Base-by-base conservation (phyloP, 2,329 filamentous ascomycete genomes). In the Beauveria scarabaeidicola region DNA sequence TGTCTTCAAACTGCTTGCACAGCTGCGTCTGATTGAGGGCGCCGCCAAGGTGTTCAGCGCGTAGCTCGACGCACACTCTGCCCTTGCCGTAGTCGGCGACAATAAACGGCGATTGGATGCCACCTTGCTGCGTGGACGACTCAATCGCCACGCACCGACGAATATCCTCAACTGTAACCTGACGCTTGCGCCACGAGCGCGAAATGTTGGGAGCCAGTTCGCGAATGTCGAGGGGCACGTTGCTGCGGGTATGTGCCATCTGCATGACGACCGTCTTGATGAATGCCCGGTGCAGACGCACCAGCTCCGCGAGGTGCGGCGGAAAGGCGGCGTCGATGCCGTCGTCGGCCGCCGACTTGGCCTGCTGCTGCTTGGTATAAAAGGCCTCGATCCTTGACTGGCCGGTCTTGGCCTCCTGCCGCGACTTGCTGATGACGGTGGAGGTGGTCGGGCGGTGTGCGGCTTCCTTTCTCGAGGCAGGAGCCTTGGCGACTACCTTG, bases 101-200 rank as follows among this genome's bases (percentile, higher is more conserved):
- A 58, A 75, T 74, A 62, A 79, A 78, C 3, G 75, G 76, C 2
- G 73, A 71, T 38, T 63, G 48, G 7, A 61, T 56, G 40, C 66
- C 61, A 9, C 48, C 57, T 25, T 65, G 47, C 4, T 74, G 75
- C 62, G 73, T 71, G 1, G 67, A 70, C 11, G 69, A 65, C 66
- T 86, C 78, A n/a, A 91, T 73, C 52, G 86, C 87, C 23, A 92
- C 72, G 63, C 86, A 82, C 62, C 82, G 78, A 62, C 84, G 83
- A 52, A 91, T 75, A 66, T 92, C 88, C 44, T 84, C 81, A 0
- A 81, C 73, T 0, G 78, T 81, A 17, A 91, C 86, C 60, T 79
- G 78, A 36, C 87, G 80, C 73, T 88, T 90, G 61, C 87, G 86
- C 88, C 88, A 92, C 41, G 86, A 76, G 63, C 84, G 81, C 13